phyloP scores from a whole-genome alignment of 805 yeast genomes.

The Komagataella pastoris region DNA sequence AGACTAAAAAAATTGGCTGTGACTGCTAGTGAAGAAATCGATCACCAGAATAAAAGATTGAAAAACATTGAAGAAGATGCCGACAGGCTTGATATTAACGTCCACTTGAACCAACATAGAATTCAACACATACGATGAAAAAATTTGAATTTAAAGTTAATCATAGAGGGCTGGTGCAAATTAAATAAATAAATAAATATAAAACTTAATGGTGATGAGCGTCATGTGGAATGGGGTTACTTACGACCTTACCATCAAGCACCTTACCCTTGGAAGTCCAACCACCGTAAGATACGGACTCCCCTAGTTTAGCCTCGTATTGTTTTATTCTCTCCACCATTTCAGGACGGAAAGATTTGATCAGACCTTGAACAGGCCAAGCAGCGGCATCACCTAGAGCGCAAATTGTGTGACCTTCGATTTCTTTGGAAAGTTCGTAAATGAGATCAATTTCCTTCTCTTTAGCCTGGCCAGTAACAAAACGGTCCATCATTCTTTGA shows the following conservation, averaged over 20 bases:
- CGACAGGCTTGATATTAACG: conserved; percentile 70
- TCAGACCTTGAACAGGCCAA: conserved; percentile 87
- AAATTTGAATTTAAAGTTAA: neutral
- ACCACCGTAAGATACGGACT: conserved; percentile 53
- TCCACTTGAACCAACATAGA: conserved; percentile 13
- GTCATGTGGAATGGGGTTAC: conserved; percentile 38
- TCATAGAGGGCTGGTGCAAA: neutral
- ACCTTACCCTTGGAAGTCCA: conserved; percentile 56
- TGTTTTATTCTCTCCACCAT: conserved; percentile 64
- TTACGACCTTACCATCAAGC: conserved; percentile 49
- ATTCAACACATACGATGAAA: neutral
- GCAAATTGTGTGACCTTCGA: conserved; percentile 87
- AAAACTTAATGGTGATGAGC: conserved; percentile 13
- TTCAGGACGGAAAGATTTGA: conserved; percentile 73
- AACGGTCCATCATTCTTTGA: conserved; percentile 72
- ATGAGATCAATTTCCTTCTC: conserved; percentile 77
- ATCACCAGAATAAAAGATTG: conserved; percentile 63
- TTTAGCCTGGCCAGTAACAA: conserved; percentile 66
- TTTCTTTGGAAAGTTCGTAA: conserved; percentile 70
- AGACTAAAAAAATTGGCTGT: conserved; percentile 64
- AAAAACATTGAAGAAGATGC: conserved; percentile 72
- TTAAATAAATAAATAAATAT: too few species aligned
- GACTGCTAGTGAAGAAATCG: conserved; percentile 65
- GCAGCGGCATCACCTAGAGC: conserved; percentile 91
- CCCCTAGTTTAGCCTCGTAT: conserved; percentile 35